These are phyloP conservation scores for Pythium folliculosum DNA, from an alignment of 352 stramenopile species.

Conservation along the genomic window DNA sequence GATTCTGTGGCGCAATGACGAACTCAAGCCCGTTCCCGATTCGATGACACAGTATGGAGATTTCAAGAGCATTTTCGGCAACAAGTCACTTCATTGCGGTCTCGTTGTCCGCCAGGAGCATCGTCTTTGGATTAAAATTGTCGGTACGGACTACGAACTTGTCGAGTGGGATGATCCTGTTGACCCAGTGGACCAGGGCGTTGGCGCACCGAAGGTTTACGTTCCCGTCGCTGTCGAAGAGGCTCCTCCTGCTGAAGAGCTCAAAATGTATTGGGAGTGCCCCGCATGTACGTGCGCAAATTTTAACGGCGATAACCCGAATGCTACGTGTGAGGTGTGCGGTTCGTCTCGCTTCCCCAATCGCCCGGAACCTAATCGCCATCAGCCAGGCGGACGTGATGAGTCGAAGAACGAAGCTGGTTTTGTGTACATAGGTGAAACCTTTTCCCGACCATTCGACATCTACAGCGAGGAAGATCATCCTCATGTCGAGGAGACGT, in stretches of 20 bases:
- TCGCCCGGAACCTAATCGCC: constrained; percentile 25
- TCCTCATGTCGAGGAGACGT: constrained; percentile 57
- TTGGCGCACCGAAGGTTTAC: constrained; percentile 67
- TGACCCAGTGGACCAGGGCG: constrained; percentile 76
- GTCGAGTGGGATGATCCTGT: constrained; percentile 88
- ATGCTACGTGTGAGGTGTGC: constrained; percentile 79
- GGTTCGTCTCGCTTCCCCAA: constrained; percentile 42
- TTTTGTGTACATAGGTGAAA: constrained; percentile 58
- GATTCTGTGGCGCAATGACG: constrained; percentile 91
- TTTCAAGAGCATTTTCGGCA: constrained; percentile 85
- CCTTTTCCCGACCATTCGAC: constrained; percentile 74
- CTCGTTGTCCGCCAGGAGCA: constrained; percentile 86
- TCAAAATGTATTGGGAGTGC: constrained; percentile 91
- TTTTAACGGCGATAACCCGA: constrained; percentile 84
- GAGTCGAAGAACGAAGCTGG: constrained; percentile 40
- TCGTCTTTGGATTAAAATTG: constrained; percentile 88
- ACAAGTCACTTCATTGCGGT: constrained; percentile 85
- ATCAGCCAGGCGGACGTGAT: constrained; percentile 16
- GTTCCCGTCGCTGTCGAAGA: constrained; percentile 28
- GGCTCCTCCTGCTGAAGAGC: constrained; percentile 35
- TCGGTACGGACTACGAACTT: constrained; percentile 85
- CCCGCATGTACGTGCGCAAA: constrained; percentile 83
- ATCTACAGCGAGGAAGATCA: constrained; percentile 84
- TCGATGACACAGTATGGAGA: constrained; percentile 90
- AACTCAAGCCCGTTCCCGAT: constrained; percentile 89